Evolutionary conservation across 2,329 filamentous ascomycete genomes (phyloP).

Genomic region (Colletotrichum camelliae): DNA sequence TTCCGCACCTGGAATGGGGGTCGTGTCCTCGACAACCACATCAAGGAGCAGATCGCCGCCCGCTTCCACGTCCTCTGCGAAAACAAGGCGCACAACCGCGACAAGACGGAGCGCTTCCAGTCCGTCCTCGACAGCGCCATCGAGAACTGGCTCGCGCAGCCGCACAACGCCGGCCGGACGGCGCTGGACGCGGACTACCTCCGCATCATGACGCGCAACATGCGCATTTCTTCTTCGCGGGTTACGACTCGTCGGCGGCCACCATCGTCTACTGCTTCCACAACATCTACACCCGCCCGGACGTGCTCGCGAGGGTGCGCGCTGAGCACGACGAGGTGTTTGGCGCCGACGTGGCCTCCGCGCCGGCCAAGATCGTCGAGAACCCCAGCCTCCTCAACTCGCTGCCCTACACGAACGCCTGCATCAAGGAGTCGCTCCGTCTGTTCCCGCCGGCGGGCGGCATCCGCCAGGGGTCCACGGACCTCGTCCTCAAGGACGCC

Average conservation of each 20-base stretch:
- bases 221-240: constrained; percentile 43
- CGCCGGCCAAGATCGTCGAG: constrained; percentile 22
- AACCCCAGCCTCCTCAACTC: constrained; percentile 53
- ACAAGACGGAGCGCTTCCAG: constrained; percentile 15
- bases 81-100: constrained; percentile 23
- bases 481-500: constrained; percentile 45
- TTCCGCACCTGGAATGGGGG: constrained; percentile 36
- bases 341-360: constrained; percentile 30
- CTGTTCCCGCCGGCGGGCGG: constrained; percentile 57
- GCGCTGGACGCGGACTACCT: constrained; percentile 31
- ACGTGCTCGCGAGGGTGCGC: constrained; percentile 31
- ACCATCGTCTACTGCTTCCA: constrained; percentile 35
- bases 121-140: constrained; percentile 37
- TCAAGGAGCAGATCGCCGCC: constrained; percentile 30
- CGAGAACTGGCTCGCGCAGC: constrained; percentile 32
- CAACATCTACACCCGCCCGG: constrained; percentile 33
- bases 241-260: constrained; percentile 43
- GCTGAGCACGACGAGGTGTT: constrained; percentile 58
- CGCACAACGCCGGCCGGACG: constrained; percentile 19
- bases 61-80: constrained; percentile 27
- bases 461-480: constrained; percentile 40
- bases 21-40: constrained; percentile 30
- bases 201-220: constrained; percentile 30
- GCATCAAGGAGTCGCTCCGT: constrained; percentile 61
- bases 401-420: constrained; percentile 57